Conservation (phyloP, 495 filamentous ascomycete genomes). For the Lasiosphaeris hirsuta region DNA sequence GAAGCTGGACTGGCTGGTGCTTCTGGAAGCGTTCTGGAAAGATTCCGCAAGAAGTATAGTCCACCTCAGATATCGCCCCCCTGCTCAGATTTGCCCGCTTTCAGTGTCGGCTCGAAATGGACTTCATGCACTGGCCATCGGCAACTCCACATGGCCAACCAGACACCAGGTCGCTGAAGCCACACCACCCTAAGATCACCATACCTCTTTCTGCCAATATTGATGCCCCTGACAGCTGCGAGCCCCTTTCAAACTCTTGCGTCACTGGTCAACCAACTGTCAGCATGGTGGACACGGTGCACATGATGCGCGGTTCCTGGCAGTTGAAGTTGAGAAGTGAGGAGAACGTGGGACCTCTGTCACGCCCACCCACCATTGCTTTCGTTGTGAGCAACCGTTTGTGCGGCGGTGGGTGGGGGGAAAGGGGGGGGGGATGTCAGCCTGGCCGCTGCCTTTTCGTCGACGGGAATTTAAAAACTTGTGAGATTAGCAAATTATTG, state of each 20-base stretch:
- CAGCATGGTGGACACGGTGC: neutral
- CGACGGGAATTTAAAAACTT: too few relatives aligned
- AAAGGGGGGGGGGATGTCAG: too few relatives aligned
- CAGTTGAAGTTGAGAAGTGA: neutral
- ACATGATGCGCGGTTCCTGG: neutral
- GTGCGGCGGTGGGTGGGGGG: too few relatives aligned
- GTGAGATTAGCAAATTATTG: too few relatives aligned
- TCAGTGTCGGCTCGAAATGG: constrained; percentile 11
- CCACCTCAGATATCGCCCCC: constrained; percentile 17
- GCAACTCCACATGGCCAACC: constrained; percentile 19
- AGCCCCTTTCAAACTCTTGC: constrained; percentile 14
- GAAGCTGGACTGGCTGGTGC: constrained; percentile 11
- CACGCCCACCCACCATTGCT: too few relatives aligned
- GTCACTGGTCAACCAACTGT: constrained; percentile 1
- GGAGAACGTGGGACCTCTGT: too few relatives aligned
- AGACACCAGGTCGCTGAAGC: constrained; percentile 17
- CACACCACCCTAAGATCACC: constrained; percentile 3
- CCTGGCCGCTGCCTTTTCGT: too few relatives aligned
- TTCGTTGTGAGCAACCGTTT: too few relatives aligned
- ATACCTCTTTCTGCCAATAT: constrained; percentile 9
- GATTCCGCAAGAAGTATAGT: constrained; percentile 12
- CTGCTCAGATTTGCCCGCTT: constrained; percentile 9
- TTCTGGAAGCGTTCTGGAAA: constrained; percentile 29
- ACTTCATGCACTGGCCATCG: constrained; percentile 22
- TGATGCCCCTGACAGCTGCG: constrained; percentile 8